These are phyloP conservation scores for Botrytis hyacinthi DNA, from an alignment of 2,329 filamentous ascomycete species.

Conservation along the genomic window DNA sequence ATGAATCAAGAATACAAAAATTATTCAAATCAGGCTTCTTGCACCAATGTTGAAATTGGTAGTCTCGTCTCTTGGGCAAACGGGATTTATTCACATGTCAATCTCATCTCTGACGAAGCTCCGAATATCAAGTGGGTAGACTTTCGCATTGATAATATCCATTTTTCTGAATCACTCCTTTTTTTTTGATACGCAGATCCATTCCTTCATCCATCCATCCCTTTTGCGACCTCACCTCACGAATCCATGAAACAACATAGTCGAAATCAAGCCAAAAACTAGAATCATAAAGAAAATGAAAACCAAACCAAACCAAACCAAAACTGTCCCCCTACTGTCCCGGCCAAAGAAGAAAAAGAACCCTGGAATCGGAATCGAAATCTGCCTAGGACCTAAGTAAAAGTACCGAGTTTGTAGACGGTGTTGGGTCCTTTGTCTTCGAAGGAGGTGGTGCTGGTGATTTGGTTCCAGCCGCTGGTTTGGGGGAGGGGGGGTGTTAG, in stretches of 20 bases:
- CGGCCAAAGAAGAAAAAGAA: not conserved
- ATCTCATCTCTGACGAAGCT: not conserved
- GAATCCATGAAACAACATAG: not conserved
- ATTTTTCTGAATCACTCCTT: not conserved
- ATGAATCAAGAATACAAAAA: not conserved
- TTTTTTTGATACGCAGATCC: not conserved
- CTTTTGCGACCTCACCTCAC: too few relatives aligned
- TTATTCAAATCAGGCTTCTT: not conserved
- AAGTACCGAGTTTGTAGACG: slow-evolving; percentile 23
- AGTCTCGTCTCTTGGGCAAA: not conserved
- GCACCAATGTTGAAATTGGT: not conserved
- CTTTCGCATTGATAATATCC: not conserved
- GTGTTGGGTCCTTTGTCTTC: slow-evolving; percentile 21
- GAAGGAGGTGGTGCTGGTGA: slow-evolving; percentile 9
- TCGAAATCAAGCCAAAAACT: not conserved
- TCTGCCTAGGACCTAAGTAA: not conserved
- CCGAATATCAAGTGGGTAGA: not conserved
- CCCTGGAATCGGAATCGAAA: too few relatives aligned
- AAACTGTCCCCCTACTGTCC: not conserved
- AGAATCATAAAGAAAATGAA: not conserved
- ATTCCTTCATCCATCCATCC: not conserved
- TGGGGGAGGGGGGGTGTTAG: not conserved
- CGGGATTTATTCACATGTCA: not conserved
- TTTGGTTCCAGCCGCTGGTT: slow-evolving; percentile 21
- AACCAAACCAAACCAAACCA: not conserved